Evolutionary conservation across 495 filamentous ascomycete genomes (phyloP).

Genomic region (Penicillium desertorum): DNA sequence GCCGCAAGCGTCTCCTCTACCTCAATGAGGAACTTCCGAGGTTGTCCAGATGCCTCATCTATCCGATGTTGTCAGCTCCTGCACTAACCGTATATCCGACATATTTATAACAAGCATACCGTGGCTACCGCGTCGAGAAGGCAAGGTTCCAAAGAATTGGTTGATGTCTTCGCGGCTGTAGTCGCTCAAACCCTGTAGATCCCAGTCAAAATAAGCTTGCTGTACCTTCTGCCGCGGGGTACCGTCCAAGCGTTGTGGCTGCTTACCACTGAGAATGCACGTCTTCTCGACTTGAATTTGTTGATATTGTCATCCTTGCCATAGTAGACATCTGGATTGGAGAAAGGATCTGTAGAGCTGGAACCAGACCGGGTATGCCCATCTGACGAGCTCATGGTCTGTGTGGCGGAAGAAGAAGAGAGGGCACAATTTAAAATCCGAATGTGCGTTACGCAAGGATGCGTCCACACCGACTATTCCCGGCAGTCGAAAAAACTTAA

Average conservation of each 20-base stretch:
- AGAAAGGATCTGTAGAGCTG: slow-evolving; percentile 46
- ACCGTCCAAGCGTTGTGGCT: slow-evolving; percentile 21
- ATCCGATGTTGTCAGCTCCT: slow-evolving; percentile 17
- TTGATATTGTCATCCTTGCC: slow-evolving; percentile 41
- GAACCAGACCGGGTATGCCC: slow-evolving; percentile 32
- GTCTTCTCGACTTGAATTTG: slow-evolving; percentile 39
- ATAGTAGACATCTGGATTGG: slow-evolving; percentile 52
- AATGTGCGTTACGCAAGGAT: slow-evolving; percentile 25
- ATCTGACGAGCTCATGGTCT: slow-evolving; percentile 40
- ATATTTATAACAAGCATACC: slow-evolving; percentile 33
- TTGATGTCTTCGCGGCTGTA: slow-evolving; percentile 40
- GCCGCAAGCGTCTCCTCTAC: slow-evolving; percentile 72
- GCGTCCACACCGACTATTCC: slow-evolving; percentile 30
- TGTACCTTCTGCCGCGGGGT: slow-evolving; percentile 18
- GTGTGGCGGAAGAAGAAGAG: slow-evolving; percentile 7
- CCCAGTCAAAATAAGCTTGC: slow-evolving; percentile 17
- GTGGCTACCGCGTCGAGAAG: slow-evolving; percentile 46
- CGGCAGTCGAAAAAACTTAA: slow-evolving; percentile 6
- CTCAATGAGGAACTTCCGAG: slow-evolving; percentile 72
- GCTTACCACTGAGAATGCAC: slow-evolving; percentile 51
- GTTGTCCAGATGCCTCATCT: slow-evolving; percentile 52
- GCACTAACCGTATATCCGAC: background rate
- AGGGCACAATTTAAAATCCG: slow-evolving; percentile 15
- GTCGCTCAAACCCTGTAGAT: slow-evolving; percentile 37
- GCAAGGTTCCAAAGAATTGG: slow-evolving; percentile 36